These are phyloP conservation scores for Annulohypoxylon maeteangense DNA, from an alignment of 495 filamentous ascomycete species.

Conservation along the genomic window DNA sequence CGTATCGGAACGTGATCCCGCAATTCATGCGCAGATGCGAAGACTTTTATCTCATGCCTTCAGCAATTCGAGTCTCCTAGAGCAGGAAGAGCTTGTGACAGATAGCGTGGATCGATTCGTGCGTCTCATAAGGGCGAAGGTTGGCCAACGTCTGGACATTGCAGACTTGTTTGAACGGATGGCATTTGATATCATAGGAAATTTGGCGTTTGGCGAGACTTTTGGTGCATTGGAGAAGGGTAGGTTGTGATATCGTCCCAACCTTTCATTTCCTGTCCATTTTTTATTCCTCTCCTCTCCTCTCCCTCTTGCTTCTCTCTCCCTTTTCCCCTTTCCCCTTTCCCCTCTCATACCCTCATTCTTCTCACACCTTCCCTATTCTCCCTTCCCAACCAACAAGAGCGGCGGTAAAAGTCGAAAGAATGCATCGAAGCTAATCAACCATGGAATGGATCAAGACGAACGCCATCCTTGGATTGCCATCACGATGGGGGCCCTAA, in stretches of 20 bases:
- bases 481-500: not conserved
- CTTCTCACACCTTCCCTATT: not conserved
- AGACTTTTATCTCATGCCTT: not conserved
- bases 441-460: not conserved
- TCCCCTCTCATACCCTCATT: not conserved
- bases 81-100: not conserved
- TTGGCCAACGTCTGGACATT: not conserved
- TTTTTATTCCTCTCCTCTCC: too few relatives aligned
- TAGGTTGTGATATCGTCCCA: too few relatives aligned
- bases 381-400: too few relatives aligned
- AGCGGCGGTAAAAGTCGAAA: too few relatives aligned
- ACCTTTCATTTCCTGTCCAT: too few relatives aligned
- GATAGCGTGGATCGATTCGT: not conserved
- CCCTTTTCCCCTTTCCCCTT: not conserved
- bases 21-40: not conserved
- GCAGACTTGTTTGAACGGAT: not conserved
- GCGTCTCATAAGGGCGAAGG: not conserved
- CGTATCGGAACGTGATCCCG: not conserved
- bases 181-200: constrained; percentile 2
- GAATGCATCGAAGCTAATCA: too few relatives aligned
- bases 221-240: not conserved
- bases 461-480: constrained; percentile 3
- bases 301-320: too few relatives aligned
- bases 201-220: not conserved
- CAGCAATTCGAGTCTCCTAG: not conserved